Conservation (phyloP, 352 stramenopile species). For the Globisporangium ultimum region DNA sequence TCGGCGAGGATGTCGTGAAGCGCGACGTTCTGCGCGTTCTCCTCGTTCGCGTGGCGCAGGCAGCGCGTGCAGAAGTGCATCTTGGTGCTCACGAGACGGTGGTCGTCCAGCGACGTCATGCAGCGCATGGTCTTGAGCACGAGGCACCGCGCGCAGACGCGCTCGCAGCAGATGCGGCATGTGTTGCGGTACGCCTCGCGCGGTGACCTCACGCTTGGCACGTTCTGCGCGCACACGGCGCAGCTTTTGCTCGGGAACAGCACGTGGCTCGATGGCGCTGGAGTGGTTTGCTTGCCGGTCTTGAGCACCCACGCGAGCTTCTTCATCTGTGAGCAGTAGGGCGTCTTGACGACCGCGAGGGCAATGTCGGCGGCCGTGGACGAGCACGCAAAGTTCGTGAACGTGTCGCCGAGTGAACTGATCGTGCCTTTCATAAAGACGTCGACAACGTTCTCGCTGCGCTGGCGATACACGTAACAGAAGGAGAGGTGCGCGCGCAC, state of each 20-base stretch:
- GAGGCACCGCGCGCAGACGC: conserved; percentile 8
- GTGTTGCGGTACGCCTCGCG: conserved; percentile 2
- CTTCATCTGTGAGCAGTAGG: conserved; percentile 14
- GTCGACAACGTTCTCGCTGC: conserved; percentile 42
- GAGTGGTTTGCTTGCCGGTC: background rate
- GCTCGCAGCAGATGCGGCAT: conserved; percentile 11
- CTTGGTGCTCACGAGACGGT: background rate
- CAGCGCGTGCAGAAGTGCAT: conserved; percentile 12
- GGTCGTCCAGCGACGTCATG: conserved; percentile 5
- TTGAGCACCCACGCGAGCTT: conserved; percentile 10
- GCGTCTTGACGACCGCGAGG: conserved; percentile 1
- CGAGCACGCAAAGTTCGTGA: conserved; percentile 4
- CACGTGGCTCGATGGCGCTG: background rate
- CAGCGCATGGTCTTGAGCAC: conserved; percentile 6
- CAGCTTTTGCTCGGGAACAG: background rate
- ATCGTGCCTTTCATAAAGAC: conserved; percentile 26
- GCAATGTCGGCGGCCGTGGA: conserved; percentile 4
- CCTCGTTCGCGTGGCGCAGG: conserved; percentile 3
- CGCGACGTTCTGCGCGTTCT: conserved; percentile 10
- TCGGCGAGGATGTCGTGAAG: conserved; percentile 6
- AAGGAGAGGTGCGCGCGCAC: conserved; percentile 52
- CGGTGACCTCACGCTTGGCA: background rate
- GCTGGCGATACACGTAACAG: conserved; percentile 50
- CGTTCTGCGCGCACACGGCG: background rate
- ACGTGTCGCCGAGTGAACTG: background rate